Base-by-base conservation (phyloP, 2,329 filamentous ascomycete species). In the Fulvia fulva region DNA sequence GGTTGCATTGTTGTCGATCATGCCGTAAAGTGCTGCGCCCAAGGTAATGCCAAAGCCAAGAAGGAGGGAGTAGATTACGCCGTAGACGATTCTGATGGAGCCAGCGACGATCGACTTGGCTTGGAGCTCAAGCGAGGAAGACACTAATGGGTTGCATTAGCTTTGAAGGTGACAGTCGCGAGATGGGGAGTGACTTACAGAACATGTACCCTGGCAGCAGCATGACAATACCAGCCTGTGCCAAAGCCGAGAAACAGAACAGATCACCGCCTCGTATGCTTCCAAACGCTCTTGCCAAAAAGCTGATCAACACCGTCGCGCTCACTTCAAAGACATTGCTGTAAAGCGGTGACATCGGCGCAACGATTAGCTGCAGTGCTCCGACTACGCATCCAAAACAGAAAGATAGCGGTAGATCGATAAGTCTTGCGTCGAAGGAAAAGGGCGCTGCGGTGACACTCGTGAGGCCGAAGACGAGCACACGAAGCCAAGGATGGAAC, bases 371-470 rank as follows among this genome's bases (percentile, higher is more conserved):
- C 67, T 94, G 89, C 47, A 95, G 76, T 56, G 86, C 74, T 0
- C 90, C 90, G 0, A 94, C 80, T 14, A 91, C 75, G 66, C 83
- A 87, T 1, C 90, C 90, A 0, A 94, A 80, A 0, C 90, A 56
- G 70, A 93, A 94, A 21, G 86, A 85, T 21, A 92, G 81, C 0
- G 89, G 89, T 59, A 94, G 76, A 69, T 95, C 90, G 66, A 93
- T 87, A 46, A 86, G 83, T 1, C 89, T 83, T 1, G 88, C 89
- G 56, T 86, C 78, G 69, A 94, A 94, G 2, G 88, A 89, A 67
- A 94, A 93, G 0, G 89, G 89, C 0, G 87, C 89, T 0, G 93
- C 89, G 5, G 79, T 83, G 0, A 85, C 87, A n/a, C 88, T 90
- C 1, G 90, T 90, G 8, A 91, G 74, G 0, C 91, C 90, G 64